Evolutionary conservation across 2,329 filamentous ascomycete genomes (phyloP).

Genomic region (Trichoderma polysporum): DNA sequence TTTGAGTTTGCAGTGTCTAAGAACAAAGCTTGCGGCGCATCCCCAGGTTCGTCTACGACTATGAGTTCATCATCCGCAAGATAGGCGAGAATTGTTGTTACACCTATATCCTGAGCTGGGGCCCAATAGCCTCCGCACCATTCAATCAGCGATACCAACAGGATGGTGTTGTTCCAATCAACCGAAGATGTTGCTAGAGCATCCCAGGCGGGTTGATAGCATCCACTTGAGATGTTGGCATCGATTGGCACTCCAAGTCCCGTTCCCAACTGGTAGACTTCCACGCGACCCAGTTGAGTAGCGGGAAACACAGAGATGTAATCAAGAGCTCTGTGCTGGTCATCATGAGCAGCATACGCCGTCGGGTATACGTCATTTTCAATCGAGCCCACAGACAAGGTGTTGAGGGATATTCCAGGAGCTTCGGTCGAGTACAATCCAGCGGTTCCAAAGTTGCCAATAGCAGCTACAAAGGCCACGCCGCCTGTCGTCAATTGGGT

Average conservation of each 20-base stretch:
- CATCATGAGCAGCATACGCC: background rate
- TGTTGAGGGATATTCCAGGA: background rate
- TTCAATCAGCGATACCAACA: background rate
- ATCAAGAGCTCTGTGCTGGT: background rate
- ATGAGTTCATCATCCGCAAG: background rate
- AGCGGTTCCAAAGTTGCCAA: conserved; percentile 27
- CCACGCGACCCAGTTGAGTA: background rate
- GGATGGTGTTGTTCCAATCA: background rate
- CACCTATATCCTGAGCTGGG: background rate
- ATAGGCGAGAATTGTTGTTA: background rate
- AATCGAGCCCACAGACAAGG: background rate
- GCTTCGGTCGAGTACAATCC: background rate
- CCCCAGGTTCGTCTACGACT: background rate
- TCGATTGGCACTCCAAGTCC: background rate
- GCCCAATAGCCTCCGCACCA: background rate
- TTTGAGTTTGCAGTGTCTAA: background rate
- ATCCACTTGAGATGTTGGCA: background rate
- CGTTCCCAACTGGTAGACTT: background rate
- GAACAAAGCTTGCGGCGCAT: background rate
- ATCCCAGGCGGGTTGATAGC: background rate
- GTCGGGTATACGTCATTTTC: conserved; percentile 8
- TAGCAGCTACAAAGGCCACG: conserved; percentile 25
- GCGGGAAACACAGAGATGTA: background rate
- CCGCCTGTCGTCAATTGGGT: conserved; percentile 39
- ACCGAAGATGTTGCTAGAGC: background rate